Conservation (phyloP, 805 yeast species). For the Starmerella etchellsii region DNA sequence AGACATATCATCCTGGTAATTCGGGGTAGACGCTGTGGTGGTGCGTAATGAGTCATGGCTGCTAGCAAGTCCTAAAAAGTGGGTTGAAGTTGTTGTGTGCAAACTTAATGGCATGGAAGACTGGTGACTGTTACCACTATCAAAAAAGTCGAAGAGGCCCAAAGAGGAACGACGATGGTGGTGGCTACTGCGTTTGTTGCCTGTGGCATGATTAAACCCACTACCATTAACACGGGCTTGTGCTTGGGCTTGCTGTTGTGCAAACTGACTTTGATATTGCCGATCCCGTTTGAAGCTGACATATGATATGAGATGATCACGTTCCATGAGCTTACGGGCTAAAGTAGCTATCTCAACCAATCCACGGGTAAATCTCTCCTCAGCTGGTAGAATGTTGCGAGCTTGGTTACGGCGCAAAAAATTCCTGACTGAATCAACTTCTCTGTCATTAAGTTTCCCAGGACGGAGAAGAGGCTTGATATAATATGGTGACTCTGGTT, state of each 20-base stretch:
- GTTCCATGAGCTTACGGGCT: constrained; percentile 24
- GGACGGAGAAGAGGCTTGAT: constrained; percentile 12
- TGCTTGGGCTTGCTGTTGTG: constrained; percentile 5
- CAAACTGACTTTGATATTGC: constrained; percentile 11
- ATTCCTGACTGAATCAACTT: constrained; percentile 24
- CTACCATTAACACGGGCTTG: neutral
- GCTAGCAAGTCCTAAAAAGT: constrained; percentile 12
- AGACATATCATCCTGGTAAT: no score
- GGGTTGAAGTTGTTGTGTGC: constrained; percentile 17
- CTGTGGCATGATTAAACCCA: neutral
- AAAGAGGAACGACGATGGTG: constrained; percentile 17
- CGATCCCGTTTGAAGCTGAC: constrained; percentile 20
- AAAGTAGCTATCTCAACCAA: constrained; percentile 26
- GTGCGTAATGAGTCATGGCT: constrained; percentile 14
- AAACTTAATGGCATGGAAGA: constrained; percentile 7
- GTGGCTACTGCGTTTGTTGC: constrained; percentile 7
- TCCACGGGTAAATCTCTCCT: constrained; percentile 28
- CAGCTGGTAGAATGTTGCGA: constrained; percentile 27
- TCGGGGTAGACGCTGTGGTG: neutral
- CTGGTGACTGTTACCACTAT: constrained; percentile 5
- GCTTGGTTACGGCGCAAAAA: constrained; percentile 25
- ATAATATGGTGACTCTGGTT: constrained; percentile 24
- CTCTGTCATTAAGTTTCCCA: constrained; percentile 26
- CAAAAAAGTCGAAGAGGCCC: constrained; percentile 19
- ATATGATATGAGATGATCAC: constrained; percentile 19